phyloP scores from a whole-genome alignment of 257 asterid genomes.

The Solanum dulcamara region DNA sequence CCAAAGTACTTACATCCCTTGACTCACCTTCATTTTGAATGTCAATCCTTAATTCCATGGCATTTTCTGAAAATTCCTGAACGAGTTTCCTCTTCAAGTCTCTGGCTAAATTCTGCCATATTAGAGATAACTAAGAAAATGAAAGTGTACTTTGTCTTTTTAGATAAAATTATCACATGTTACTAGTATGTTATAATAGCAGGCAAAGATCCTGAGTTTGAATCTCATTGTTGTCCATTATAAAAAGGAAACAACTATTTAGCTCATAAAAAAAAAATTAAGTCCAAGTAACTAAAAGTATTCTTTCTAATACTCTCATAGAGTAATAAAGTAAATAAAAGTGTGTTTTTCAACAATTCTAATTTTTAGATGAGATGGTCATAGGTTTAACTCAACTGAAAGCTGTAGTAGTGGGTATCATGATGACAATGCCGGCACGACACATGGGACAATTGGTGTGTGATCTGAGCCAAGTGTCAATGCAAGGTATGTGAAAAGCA shows the following conservation, averaged over 20 bases:
- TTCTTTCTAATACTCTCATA: background rate
- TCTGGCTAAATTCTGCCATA: background rate
- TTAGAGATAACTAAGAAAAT: background rate
- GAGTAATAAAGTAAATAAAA: background rate
- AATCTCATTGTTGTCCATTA: background rate
- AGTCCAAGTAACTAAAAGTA: background rate
- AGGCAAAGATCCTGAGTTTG: background rate
- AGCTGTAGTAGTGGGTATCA: background rate
- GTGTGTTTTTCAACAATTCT: background rate
- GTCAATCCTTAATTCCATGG: conserved; percentile 1
- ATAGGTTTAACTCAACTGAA: background rate
- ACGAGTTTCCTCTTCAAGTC: background rate
- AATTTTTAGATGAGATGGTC: background rate
- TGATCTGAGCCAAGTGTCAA: conserved; percentile 72
- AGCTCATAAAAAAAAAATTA: background rate
- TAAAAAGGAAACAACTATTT: background rate
- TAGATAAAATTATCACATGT: background rate
- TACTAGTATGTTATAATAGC: background rate
- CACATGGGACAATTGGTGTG: conserved; percentile 84
- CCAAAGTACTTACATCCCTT: background rate
- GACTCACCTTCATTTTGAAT: no score
- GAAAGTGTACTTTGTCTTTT: background rate
- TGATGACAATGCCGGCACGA: conserved; percentile 25
- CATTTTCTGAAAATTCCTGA: no score
- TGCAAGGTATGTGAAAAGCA: conserved; percentile 70